A percentile compares a stretch with the other conserved stretches of the same genome.
phyloP scores from a whole-genome alignment of 75 land plant genomes.

The Gnetum montanum region DNA sequence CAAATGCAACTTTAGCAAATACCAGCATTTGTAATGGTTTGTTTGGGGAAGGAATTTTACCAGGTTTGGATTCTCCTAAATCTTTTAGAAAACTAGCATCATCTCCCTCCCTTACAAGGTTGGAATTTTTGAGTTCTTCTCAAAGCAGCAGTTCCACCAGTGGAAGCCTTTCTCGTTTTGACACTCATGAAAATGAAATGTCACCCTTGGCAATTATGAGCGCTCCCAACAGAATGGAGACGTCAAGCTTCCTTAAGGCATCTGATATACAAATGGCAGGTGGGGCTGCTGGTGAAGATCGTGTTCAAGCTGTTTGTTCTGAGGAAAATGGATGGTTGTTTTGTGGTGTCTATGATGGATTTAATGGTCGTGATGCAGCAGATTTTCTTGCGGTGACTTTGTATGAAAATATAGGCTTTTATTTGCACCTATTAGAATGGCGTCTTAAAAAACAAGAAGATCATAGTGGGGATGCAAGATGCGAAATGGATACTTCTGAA shows the following conservation, averaged over 20 bases:
- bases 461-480: slow-evolving; percentile 1
- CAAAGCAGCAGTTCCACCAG: slow-evolving; percentile 26
- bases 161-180: slow-evolving; percentile 22
- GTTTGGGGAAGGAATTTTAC: slow-evolving; percentile 63
- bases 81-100: slow-evolving; percentile 59
- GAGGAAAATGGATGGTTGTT: slow-evolving; percentile 81
- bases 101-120: slow-evolving; percentile 39
- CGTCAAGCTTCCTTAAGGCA: slow-evolving; percentile 40
- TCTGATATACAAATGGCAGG: slow-evolving; percentile 74
- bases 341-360: slow-evolving; percentile 79
- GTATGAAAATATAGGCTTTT: slow-evolving; percentile 49
- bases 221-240: slow-evolving; percentile 29
- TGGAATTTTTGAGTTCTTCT: slow-evolving; percentile 45
- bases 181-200: slow-evolving; percentile 13
- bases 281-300: slow-evolving; percentile 90
- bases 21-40: slow-evolving; percentile 74
- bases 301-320: slow-evolving; percentile 85
- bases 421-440: slow-evolving; percentile 31
- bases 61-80: slow-evolving; percentile 68
- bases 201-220: slow-evolving; percentile 17
- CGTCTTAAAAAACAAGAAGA: slow-evolving; percentile 12
- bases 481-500: not conserved
- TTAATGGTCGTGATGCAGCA: slow-evolving; percentile 87
- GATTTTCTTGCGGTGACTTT: slow-evolving; percentile 69
- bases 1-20: slow-evolving; percentile 78